These are phyloP conservation scores for Murraya paniculata DNA, from an alignment of 345 rosid species.

Conservation along the genomic window DNA sequence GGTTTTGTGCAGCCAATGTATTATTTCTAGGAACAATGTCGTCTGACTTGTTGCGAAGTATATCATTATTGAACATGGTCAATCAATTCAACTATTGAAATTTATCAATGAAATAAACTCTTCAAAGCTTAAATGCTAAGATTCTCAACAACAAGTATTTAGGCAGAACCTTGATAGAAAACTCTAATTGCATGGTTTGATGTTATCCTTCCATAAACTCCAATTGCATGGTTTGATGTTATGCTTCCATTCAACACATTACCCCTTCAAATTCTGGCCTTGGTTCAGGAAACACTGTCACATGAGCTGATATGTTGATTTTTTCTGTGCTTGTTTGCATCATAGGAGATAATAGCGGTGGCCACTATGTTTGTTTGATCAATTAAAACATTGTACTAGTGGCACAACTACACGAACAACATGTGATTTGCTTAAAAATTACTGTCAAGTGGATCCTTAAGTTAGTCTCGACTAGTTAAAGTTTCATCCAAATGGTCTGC, in stretches of 20 bases:
- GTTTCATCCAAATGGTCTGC: background rate
- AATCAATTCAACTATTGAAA: background rate
- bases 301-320: background rate
- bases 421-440: background rate
- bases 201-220: background rate
- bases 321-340: background rate
- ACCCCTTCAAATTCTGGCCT: background rate
- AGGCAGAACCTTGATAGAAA: background rate
- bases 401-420: background rate
- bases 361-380: background rate
- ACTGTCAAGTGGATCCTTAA: background rate
- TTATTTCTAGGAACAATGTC: background rate
- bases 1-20: background rate
- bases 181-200: background rate
- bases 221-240: background rate
- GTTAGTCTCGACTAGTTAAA: conserved; percentile 2
- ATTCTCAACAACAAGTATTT: background rate
- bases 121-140: background rate
- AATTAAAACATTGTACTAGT: background rate
- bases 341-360: background rate
- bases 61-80: background rate
- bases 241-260: background rate
- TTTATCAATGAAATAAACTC: background rate
- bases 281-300: conserved; percentile 3
- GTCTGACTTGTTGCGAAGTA: background rate